Conservation (phyloP, 2,329 filamentous ascomycete species). For the Xylaria sp. region DNA sequence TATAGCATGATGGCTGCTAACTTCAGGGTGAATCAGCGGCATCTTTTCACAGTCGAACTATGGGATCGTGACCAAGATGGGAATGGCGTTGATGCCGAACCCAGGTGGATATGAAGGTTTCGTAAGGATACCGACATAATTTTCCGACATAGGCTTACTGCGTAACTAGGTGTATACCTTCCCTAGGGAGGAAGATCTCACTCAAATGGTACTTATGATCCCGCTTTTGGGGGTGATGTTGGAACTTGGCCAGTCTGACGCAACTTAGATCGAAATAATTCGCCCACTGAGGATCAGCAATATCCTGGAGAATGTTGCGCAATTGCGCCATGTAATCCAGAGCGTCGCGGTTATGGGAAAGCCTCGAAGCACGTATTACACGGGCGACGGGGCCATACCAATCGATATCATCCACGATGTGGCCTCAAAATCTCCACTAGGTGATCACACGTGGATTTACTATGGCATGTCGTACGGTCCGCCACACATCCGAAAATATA, state of each 20-base stretch:
- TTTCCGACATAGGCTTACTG: conserved; percentile 36
- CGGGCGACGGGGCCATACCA: conserved; percentile 50
- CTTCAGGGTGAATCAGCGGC: conserved; percentile 45
- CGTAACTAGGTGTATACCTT: conserved; percentile 56
- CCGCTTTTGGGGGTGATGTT: background rate
- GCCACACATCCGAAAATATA: conserved; percentile 50
- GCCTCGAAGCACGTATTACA: conserved; percentile 51
- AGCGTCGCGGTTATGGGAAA: conserved; percentile 51
- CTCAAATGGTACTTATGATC: conserved; percentile 50
- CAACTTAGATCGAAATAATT: conserved; percentile 56
- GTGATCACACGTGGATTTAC: conserved; percentile 53
- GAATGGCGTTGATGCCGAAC: conserved; percentile 64
- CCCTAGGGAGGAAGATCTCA: conserved; percentile 60
- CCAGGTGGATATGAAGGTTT: conserved; percentile 59
- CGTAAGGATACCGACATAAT: conserved; percentile 40
- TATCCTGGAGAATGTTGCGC: conserved; percentile 54
- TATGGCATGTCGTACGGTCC: conserved; percentile 53
- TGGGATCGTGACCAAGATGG: conserved; percentile 65
- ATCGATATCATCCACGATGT: conserved; percentile 48
- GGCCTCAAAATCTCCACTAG: conserved; percentile 47
- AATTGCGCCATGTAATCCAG: conserved; percentile 52
- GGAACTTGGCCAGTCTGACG: conserved; percentile 4
- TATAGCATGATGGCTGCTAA: conserved; percentile 11
- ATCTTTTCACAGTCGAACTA: conserved; percentile 63
- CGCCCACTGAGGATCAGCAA: conserved; percentile 56